Evolutionary conservation across 1,284 basidiomycete species (phyloP), one percentile per base, ranked within the genome.

Genomic region (Porogramme epimiltina): DNA sequence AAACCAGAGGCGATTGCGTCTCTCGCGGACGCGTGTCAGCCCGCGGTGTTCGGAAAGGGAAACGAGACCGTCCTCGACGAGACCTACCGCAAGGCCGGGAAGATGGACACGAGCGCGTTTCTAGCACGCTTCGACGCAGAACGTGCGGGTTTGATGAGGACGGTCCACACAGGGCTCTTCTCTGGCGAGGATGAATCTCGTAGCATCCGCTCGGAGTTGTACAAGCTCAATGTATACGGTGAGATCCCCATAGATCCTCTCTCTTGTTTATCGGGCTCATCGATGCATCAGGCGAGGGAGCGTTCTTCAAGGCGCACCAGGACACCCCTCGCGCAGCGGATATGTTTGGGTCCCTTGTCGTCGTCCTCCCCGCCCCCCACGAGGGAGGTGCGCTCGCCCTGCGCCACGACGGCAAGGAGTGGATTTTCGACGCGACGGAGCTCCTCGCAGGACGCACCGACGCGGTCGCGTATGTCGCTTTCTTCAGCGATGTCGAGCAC

Each of bases 281-380:
- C 28, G 28, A 31, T 13, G 19, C 4, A 2, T 15, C 23, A 75
- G 73, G 66, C 15, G 50, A 68, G 34, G 73, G 66, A 6, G 66
- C 68, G 0, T 76, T 75, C 57, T 75, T 75, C 68, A 73, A 74
- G 45, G 45, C 70, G 0, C 74, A 75, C 59, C 61, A 68, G 39
- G 74, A 75, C 47, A 76, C 73, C 0, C 74, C 73, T 2, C 66
- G 67, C 8, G 58, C 60, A 15, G 54, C 63, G 10, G 62, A 60
- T 24, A 76, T 75, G 74, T 73, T 78, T 45, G 76, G 71, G 15
- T 77, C 76, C 2, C 70, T 78, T 15, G 71, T 79, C 13, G 42
- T 77, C 41, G 73, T 74, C 18, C 68, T 68, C 49, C 73, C 73
- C 19, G 73, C 74, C 1, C 19, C 59, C 0, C 74, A 79, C 45